Evolutionary conservation across 192 early-diverging fungal genomes (phyloP), one percentile per base, ranked within the genome.

Genomic region (Chytriomyces hyalinus): DNA sequence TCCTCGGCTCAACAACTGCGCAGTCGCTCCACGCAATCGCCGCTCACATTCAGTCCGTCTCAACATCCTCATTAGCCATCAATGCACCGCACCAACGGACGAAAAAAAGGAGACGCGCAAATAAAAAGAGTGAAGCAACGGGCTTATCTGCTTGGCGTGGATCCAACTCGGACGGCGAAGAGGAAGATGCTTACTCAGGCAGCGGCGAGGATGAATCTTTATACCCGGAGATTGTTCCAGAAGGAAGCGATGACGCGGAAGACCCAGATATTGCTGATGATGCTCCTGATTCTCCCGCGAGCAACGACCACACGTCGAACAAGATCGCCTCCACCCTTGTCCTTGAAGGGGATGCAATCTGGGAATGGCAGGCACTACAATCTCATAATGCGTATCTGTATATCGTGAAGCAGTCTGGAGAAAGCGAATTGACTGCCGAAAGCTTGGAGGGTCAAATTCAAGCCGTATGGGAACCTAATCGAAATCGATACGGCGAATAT

Each of bases 391-490:
- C 48, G 0, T 72, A 13, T 26, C 64, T 28, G 15, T 13, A 22
- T 20, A 1, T 65, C 3, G 64, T 65, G 11, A 26, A 65, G 2
- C 20, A 11, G 10, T 20, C 22, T 10, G 15, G 10, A 2, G 17
- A 71, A 26, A 10, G 69, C 22, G 9, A n/a, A 57, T 0, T 11
- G 44, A 13, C 22, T 22, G 50, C 26, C 60, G 51, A n/a, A 45
- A 20, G 20, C 6, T 0, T 46, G 26, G 73, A 13, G n/a, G n/a
- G 20, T 22, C 22, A 11, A 57, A 78, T 43, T 78, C n/a, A 48
- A 20, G 43, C 62, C 10, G 47, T 61, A 45, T 78, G 77, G 77
- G 77, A 78, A 44, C 69, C 77, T 11, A 6, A 78, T 44, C 67
- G 69, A 8, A 22, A 45, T 43, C 47, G 22, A 11, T 78, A 78